These are phyloP conservation scores for Solanum etuberosum DNA, from an alignment of 257 asterid genomes.

Conservation along the genomic window DNA sequence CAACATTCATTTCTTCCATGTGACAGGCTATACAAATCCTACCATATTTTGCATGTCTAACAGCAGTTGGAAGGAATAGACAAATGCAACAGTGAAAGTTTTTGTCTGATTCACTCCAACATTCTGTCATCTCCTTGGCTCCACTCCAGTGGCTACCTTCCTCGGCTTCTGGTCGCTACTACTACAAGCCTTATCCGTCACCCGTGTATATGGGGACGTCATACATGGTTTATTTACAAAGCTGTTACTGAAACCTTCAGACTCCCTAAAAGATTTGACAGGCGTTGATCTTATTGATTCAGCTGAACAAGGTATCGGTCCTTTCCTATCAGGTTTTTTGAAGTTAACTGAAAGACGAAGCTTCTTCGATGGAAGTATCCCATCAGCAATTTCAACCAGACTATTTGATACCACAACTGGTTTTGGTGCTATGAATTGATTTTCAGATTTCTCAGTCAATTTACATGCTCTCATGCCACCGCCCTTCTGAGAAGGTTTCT, in stretches of 20 bases:
- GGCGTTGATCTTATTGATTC: slow-evolving; percentile 46
- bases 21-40: slow-evolving; percentile 36
- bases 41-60: slow-evolving; percentile 8
- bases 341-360: slow-evolving; percentile 31
- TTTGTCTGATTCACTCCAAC: slow-evolving; percentile 2
- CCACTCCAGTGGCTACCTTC: slow-evolving; percentile 27
- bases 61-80: slow-evolving; percentile 1
- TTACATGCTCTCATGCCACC: slow-evolving; percentile 27
- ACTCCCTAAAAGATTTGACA: slow-evolving; percentile 31
- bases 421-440: slow-evolving; percentile 23
- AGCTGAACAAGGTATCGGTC: slow-evolving; percentile 26
- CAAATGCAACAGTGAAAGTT: slow-evolving; percentile 3
- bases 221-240: slow-evolving; percentile 39
- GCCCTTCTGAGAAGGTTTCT: slow-evolving; percentile 34
- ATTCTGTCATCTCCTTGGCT: slow-evolving; percentile 19
- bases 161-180: slow-evolving; percentile 38
- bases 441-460: slow-evolving; percentile 34
- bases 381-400: slow-evolving; percentile 24
- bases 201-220: slow-evolving; percentile 43
- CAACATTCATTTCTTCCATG: slow-evolving; percentile 25
- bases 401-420: slow-evolving; percentile 17
- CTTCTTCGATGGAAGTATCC: slow-evolving; percentile 49
- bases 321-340: slow-evolving; percentile 25
- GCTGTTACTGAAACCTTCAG: slow-evolving; percentile 24
- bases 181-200: slow-evolving; percentile 35